These are phyloP conservation scores for Coemansia sp. DNA, from an alignment of 192 early-diverging fungal species.

Conservation along the genomic window DNA sequence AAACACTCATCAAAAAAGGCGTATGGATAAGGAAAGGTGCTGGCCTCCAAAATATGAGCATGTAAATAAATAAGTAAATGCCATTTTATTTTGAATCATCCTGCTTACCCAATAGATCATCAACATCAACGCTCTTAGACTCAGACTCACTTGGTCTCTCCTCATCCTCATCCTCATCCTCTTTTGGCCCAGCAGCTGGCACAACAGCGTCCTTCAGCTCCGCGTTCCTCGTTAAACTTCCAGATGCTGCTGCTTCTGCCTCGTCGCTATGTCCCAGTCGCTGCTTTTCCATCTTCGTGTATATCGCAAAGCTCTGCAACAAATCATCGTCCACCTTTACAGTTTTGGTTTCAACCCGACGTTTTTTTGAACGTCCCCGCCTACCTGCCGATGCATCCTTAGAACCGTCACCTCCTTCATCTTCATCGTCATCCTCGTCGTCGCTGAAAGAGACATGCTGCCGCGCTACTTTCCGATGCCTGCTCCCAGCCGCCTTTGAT, in stretches of 20 bases:
- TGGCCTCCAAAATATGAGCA: too few relatives aligned
- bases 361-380: constrained; percentile 27
- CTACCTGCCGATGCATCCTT: neutral
- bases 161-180: neutral
- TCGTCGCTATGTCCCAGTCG: constrained; percentile 13
- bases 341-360: constrained; percentile 15
- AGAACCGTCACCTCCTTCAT: neutral
- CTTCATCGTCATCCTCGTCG: constrained; percentile 34
- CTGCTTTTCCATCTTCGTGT: constrained; percentile 37
- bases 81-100: constrained; percentile 2
- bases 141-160: neutral
- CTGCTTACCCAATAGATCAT: constrained; percentile 27
- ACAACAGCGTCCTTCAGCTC: constrained; percentile 13
- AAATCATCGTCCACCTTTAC: constrained; percentile 38
- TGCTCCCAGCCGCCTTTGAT: constrained; percentile 12
- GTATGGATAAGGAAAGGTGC: too few relatives aligned
- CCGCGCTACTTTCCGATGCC: constrained; percentile 12
- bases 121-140: neutral
- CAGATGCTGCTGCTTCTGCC: neutral
- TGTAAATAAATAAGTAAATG: neutral
- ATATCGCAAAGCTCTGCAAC: constrained; percentile 45
- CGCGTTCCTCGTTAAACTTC: neutral
- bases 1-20: too few relatives aligned
- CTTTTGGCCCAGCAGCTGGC: constrained; percentile 12
- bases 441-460: constrained; percentile 54